Percentiles rank a stretch among this genome's conserved stretches.
Evolutionary conservation across 176 grass and related monocot species (phyloP).

Genomic region (Aegilops bicornis): DNA sequence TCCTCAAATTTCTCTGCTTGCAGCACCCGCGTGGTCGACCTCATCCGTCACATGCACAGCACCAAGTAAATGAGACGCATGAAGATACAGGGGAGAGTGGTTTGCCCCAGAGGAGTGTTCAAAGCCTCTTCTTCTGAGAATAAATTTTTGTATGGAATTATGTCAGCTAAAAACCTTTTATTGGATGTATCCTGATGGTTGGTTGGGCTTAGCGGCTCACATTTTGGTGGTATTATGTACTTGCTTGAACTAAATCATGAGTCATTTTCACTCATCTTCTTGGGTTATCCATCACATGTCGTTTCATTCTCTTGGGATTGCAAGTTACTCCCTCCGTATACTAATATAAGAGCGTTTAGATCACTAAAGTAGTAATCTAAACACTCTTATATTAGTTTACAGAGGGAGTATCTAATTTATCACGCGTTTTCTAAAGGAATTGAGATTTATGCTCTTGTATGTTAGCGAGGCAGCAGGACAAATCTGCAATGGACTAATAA

Average conservation of each 20-base stretch:
- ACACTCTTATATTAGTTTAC: too few species aligned
- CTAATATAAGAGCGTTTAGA: too few species aligned
- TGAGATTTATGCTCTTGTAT: too few species aligned
- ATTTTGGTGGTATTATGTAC: slow-evolving; percentile 18
- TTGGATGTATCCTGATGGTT: slow-evolving; percentile 21
- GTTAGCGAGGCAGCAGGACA: too few species aligned
- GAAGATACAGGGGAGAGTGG: slow-evolving; percentile 27
- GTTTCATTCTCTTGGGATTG: too few species aligned
- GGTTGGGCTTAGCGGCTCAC: background rate
- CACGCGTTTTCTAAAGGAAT: too few species aligned
- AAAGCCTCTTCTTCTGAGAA: slow-evolving; percentile 44
- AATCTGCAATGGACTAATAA: too few species aligned
- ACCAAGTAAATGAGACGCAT: slow-evolving; percentile 40
- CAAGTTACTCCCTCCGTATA: too few species aligned
- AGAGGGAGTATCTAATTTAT: too few species aligned
- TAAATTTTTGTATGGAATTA: slow-evolving; percentile 33
- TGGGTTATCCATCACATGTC: background rate
- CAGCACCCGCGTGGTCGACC: slow-evolving; percentile 82
- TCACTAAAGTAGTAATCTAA: too few species aligned
- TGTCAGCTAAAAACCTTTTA: slow-evolving; percentile 9
- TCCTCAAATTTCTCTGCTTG: background rate
- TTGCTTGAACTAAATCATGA: background rate
- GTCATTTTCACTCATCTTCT: background rate
- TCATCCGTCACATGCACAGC: slow-evolving; percentile 80
- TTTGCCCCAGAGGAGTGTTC: slow-evolving; percentile 24